Percentiles rank a stretch among this genome's conserved stretches.
phyloP scores from a whole-genome alignment of 2,329 filamentous ascomycete species.

The Penicillium psychrosexuale region DNA sequence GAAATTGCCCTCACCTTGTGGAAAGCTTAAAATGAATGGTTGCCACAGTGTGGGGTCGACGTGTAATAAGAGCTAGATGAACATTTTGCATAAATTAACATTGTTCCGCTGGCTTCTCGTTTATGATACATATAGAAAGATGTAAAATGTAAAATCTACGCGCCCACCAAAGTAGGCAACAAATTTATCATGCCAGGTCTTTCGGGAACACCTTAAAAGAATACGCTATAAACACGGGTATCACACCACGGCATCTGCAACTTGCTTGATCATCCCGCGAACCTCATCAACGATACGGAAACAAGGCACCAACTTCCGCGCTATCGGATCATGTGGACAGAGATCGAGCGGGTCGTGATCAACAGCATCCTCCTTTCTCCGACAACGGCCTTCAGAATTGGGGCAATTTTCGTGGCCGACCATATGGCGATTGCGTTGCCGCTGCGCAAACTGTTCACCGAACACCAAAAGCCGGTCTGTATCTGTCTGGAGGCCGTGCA shows the following conservation, averaged over 20 bases:
- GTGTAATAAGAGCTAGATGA: neutral
- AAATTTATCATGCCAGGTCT: neutral
- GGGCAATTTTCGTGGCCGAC: conserved; percentile 28
- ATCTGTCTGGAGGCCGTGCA: conserved; percentile 19
- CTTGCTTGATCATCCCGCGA: conserved; percentile 26
- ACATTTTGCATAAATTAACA: neutral
- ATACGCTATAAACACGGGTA: conserved; percentile 24
- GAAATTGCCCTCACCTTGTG: neutral
- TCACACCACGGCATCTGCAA: conserved; percentile 15
- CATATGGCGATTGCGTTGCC: conserved; percentile 29
- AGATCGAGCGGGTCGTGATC: conserved; percentile 28
- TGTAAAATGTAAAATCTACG: too few species aligned
- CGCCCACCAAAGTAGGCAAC: neutral
- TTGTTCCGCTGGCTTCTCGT: neutral
- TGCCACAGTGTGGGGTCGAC: neutral
- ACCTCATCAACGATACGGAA: conserved; percentile 32
- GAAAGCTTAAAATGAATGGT: neutral
- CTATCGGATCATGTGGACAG: conserved; percentile 25
- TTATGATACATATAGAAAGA: neutral
- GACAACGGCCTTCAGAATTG: conserved; percentile 24
- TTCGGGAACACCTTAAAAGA: neutral
- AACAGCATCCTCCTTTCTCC: conserved; percentile 19
- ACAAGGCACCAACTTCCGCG: conserved; percentile 26
- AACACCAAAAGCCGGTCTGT: conserved; percentile 15
- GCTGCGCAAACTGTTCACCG: conserved; percentile 23